Conservation (phyloP, 371 early-diverging fungal genomes). For the Batrachochytrium dendrobatidis region DNA sequence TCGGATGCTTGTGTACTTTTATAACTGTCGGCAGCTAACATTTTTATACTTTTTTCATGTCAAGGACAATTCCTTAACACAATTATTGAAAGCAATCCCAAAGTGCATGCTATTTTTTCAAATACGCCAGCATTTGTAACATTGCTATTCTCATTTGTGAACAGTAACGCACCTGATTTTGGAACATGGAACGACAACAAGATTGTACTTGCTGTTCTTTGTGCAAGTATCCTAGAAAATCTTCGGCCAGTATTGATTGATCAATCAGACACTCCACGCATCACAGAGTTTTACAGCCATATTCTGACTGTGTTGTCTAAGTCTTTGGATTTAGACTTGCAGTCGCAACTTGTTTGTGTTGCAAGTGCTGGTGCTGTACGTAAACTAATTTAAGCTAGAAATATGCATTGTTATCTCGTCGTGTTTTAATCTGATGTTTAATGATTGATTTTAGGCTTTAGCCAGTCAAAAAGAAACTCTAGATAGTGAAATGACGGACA, state of each 20-base stretch:
- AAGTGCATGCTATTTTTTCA: slow-evolving; percentile 37
- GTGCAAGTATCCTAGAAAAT: slow-evolving; percentile 39
- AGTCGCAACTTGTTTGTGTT: neutral
- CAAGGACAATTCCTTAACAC: slow-evolving; percentile 68
- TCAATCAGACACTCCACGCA: neutral
- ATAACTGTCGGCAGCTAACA: too few relatives aligned
- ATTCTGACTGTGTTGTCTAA: neutral
- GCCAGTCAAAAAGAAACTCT: neutral
- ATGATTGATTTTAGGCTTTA: neutral
- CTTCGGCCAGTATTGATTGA: slow-evolving; percentile 7
- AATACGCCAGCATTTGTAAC: neutral
- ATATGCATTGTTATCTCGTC: neutral
- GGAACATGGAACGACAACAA: slow-evolving; percentile 19
- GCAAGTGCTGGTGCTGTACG: neutral
- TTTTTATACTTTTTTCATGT: too few relatives aligned
- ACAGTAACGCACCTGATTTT: slow-evolving; percentile 6
- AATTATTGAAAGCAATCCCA: slow-evolving; percentile 70
- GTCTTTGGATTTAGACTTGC: neutral
- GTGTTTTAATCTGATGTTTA: neutral
- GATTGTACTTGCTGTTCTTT: slow-evolving; percentile 28
- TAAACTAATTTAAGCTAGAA: neutral
- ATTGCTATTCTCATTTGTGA: slow-evolving; percentile 8
- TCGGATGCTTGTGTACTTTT: too few relatives aligned
- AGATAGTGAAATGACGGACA: neutral
- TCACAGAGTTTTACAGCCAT: neutral